Conservation (phyloP, 371 early-diverging fungal species). For the Apophysomyces variabilis region DNA sequence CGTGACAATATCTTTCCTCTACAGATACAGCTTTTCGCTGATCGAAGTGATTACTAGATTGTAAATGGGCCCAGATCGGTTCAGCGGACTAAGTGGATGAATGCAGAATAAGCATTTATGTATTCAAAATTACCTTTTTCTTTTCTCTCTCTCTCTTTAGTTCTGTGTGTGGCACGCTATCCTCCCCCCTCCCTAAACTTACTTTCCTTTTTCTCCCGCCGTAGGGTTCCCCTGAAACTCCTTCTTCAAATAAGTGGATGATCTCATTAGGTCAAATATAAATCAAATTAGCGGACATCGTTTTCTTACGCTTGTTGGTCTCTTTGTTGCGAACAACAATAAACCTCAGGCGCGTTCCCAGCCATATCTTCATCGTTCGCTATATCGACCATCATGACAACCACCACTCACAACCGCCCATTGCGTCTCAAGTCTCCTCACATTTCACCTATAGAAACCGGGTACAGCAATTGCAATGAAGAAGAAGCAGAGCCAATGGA, state of each 20-base stretch:
- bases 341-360: neutral
- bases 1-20: neutral
- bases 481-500: neutral
- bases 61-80: slow-evolving; percentile 8
- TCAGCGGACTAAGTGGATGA: neutral
- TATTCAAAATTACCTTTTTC: too few relatives aligned
- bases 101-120: too few relatives aligned
- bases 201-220: slow-evolving; percentile 8
- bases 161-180: too few relatives aligned
- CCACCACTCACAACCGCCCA: neutral
- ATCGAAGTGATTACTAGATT: neutral
- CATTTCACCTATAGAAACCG: neutral
- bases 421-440: slow-evolving; percentile 2
- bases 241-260: slow-evolving; percentile 8
- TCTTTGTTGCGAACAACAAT: slow-evolving; percentile 2
- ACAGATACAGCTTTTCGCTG: neutral
- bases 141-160: too few relatives aligned
- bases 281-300: slow-evolving; percentile 4
- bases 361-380: neutral
- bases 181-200: slow-evolving; percentile 5
- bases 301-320: neutral
- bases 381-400: neutral
- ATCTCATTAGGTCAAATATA: slow-evolving; percentile 11
- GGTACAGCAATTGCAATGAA: neutral
- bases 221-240: slow-evolving; percentile 6